Evolutionary conservation across 192 early-diverging fungal species (phyloP).

Genomic region (Coemansia sp.): DNA sequence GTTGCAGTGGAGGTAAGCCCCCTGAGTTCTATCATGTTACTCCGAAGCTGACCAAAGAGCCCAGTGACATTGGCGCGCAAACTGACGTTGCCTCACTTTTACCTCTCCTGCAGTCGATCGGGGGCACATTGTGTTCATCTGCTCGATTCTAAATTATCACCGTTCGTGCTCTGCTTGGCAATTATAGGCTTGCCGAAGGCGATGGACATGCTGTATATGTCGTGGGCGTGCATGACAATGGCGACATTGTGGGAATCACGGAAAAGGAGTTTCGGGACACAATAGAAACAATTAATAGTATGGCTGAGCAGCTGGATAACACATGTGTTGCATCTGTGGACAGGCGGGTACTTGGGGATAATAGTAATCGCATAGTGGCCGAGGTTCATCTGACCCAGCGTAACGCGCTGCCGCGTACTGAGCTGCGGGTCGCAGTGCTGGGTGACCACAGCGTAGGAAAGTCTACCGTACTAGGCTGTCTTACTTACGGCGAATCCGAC

Average conservation of each 20-base stretch:
- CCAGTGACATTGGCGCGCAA: no score
- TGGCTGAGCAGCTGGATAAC: conserved; percentile 41
- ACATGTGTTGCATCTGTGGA: conserved; percentile 36
- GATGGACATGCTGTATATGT: conserved; percentile 86
- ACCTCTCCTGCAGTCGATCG: conserved; percentile 2
- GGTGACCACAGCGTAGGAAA: conserved; percentile 80
- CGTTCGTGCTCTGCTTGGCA: conserved; percentile 44
- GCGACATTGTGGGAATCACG: conserved; percentile 70
- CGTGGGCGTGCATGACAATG: conserved; percentile 85
- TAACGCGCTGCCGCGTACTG: conserved; percentile 64
- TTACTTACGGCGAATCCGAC: conserved; percentile 79
- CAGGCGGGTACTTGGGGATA: conserved; percentile 19
- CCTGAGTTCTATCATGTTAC: neutral
- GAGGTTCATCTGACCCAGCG: conserved; percentile 74
- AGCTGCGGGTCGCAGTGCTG: conserved; percentile 81
- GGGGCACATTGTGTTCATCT: neutral
- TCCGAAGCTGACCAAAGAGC: neutral
- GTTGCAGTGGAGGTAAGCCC: conserved; percentile 77
- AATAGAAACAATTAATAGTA: conserved; percentile 18
- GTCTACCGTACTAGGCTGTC: conserved; percentile 80
- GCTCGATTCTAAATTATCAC: conserved; percentile 5
- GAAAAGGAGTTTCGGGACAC: conserved; percentile 39
- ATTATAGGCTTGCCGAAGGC: conserved; percentile 87
- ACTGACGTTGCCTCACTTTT: no score
- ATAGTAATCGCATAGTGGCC: conserved; percentile 59